These are phyloP conservation scores for Eucalyptus camaldulensis DNA, from an alignment of 345 rosid genomes.

Conservation along the genomic window DNA sequence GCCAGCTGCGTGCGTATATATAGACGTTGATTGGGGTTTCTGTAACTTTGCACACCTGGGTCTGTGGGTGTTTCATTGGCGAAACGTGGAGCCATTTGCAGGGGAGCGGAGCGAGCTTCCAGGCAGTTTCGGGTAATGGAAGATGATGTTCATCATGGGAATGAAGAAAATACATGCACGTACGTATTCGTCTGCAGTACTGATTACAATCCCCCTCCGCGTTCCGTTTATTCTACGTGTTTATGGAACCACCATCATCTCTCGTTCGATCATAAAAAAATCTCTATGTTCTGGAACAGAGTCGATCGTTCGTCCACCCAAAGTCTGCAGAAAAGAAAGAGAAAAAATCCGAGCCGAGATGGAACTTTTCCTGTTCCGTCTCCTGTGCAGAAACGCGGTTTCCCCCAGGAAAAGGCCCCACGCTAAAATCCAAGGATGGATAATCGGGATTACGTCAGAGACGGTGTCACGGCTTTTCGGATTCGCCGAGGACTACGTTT, in stretches of 20 bases:
- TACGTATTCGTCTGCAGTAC: background rate
- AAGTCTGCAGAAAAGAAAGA: background rate
- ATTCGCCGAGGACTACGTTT: background rate
- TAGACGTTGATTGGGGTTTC: background rate
- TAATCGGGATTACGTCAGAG: background rate
- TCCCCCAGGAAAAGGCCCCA: background rate
- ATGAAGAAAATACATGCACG: background rate
- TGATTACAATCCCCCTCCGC: background rate
- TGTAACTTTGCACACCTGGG: background rate
- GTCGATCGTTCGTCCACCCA: background rate
- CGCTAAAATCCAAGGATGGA: background rate
- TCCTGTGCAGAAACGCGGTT: background rate
- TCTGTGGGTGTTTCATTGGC: background rate
- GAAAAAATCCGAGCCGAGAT: too few species aligned
- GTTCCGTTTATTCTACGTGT: background rate
- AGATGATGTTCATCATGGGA: background rate
- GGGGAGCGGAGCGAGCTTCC: conserved; percentile 21
- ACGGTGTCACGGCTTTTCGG: background rate
- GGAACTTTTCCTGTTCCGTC: background rate
- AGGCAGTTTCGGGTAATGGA: conserved; percentile 8
- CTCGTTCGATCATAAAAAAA: background rate
- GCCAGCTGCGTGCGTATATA: background rate
- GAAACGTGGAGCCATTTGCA: background rate
- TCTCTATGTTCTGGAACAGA: background rate
- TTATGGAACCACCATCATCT: background rate